These are phyloP conservation scores for Pinus tabuliformis DNA, from an alignment of 75 land plant genomes.

Conservation along the genomic window DNA sequence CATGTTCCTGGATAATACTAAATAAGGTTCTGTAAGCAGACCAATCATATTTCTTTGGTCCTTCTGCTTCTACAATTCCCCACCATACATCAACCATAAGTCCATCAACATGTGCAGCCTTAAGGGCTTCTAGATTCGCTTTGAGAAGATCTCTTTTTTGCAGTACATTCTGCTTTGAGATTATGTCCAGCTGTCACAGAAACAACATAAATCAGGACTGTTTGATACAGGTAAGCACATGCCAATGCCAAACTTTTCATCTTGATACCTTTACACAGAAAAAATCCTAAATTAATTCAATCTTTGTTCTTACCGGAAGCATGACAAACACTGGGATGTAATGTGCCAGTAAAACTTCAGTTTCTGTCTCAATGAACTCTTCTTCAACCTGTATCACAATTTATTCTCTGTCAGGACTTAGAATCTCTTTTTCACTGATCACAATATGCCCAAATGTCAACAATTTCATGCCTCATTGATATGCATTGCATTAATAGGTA, in stretches of 20 bases:
- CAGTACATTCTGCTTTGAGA: constrained; percentile 35
- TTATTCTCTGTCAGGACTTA: no score
- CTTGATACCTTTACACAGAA: neutral
- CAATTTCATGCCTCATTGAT: no score
- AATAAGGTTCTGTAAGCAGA: constrained; percentile 50
- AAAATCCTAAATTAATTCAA: neutral
- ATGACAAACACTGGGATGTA: constrained; percentile 70
- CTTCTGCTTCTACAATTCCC: constrained; percentile 58
- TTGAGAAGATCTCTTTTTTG: constrained; percentile 19
- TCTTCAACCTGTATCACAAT: no score
- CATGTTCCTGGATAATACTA: constrained; percentile 35
- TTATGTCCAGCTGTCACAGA: constrained; percentile 42
- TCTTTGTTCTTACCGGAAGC: constrained; percentile 48
- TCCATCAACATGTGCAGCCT: constrained; percentile 55
- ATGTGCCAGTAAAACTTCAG: constrained; percentile 19
- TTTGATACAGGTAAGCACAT: neutral
- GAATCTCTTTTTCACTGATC: no score
- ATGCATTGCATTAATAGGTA: no score
- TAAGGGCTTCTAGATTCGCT: constrained; percentile 36
- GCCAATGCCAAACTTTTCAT: neutral
- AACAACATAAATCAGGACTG: neutral
- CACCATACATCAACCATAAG: constrained; percentile 83
- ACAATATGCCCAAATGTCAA: no score
- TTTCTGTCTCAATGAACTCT: no score
- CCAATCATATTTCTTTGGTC: constrained; percentile 63